Percentiles rank a stretch among this genome's conserved stretches.
These are phyloP conservation scores for Lipomyces starkeyi DNA, from an alignment of 805 yeast species.

Conservation along the genomic window DNA sequence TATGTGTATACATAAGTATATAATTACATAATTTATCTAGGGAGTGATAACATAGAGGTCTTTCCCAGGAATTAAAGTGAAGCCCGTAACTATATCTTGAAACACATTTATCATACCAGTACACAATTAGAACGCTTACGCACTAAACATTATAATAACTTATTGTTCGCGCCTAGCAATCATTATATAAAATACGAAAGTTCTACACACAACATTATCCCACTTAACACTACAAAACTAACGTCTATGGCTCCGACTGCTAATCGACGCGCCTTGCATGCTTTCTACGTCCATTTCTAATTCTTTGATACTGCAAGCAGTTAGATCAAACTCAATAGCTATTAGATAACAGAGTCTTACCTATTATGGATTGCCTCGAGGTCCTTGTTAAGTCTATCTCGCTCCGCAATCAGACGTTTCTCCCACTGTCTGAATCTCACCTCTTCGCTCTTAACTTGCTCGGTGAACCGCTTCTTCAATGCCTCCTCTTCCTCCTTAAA, in stretches of 20 bases:
- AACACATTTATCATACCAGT: background rate
- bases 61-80: background rate
- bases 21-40: background rate
- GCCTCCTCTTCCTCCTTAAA: slow-evolving; percentile 96
- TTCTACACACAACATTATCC: background rate
- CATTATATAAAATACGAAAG: background rate
- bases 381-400: slow-evolving; percentile 91
- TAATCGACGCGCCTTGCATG: slow-evolving; percentile 30
- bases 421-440: slow-evolving; percentile 99
- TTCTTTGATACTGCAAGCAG: slow-evolving; percentile 41
- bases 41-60: background rate
- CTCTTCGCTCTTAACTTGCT: slow-evolving; percentile 95
- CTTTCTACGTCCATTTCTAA: slow-evolving; percentile 47
- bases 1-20: slow-evolving; percentile 6
- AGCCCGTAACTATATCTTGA: background rate
- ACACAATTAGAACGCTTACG: background rate
- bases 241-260: slow-evolving; percentile 27
- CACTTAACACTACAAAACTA: background rate
- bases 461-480: slow-evolving; percentile 91
- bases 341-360: slow-evolving; percentile 7
- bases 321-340: background rate
- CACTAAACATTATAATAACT: background rate
- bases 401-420: slow-evolving; percentile 91
- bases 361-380: slow-evolving; percentile 78
- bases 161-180: background rate